These are phyloP conservation scores for Caryopteris hybrid DNA, from an alignment of 305 asterid genomes.

Conservation along the genomic window DNA sequence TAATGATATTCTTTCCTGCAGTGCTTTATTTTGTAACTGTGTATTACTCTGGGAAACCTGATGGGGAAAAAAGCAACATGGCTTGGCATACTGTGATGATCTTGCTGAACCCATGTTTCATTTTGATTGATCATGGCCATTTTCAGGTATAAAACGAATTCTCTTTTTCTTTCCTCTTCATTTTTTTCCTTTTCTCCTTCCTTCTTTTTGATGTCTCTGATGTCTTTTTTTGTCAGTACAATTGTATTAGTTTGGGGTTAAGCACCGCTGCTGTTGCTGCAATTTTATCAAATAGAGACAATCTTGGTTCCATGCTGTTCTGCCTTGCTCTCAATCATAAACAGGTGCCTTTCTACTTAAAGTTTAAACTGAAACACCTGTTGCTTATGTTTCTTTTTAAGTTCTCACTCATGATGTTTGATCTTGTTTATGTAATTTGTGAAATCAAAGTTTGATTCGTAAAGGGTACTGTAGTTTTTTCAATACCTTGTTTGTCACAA, in stretches of 20 bases:
- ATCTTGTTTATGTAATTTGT: conserved; percentile 7
- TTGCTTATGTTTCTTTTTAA: conserved; percentile 10
- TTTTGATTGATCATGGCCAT: conserved; percentile 97
- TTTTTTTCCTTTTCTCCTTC: not conserved
- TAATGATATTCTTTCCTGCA: conserved; percentile 89
- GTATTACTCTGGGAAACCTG: conserved; percentile 45
- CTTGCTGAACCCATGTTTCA: conserved; percentile 83
- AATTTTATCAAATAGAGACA: conserved; percentile 64
- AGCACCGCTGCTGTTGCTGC: conserved; percentile 81
- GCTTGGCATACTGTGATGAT: conserved; percentile 76
- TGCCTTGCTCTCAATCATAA: conserved; percentile 94
- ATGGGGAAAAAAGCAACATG: conserved; percentile 32
- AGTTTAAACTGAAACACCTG: not conserved
- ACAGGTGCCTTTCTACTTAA: conserved; percentile 49
- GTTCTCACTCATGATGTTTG: not conserved
- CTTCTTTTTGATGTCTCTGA: conserved; percentile 1
- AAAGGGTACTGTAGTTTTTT: not conserved
- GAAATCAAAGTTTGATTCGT: not conserved
- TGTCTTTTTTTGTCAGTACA: conserved; percentile 52
- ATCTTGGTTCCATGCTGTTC: conserved; percentile 71
- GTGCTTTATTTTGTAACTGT: conserved; percentile 56
- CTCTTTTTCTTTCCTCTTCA: not conserved
- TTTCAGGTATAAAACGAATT: conserved; percentile 60
- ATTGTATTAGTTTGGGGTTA: conserved; percentile 91
- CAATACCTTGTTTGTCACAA: not conserved